phyloP scores from a whole-genome alignment of 1,284 basidiomycete species.

The Crepidotus sp. region DNA sequence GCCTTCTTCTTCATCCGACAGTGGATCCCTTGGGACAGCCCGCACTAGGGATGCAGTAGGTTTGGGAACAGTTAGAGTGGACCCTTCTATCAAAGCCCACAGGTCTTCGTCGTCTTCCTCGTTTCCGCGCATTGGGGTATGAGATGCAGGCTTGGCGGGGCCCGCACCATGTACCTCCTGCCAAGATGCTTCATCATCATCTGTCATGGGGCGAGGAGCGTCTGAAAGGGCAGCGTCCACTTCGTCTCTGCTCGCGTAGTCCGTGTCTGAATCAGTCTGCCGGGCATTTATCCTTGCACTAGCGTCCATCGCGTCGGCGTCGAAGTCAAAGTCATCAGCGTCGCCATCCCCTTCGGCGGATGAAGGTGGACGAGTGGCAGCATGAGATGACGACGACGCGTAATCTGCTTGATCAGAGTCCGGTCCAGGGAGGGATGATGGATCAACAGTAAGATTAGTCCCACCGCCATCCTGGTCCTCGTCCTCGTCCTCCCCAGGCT shows the following conservation, averaged over 20 bases:
- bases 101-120: conserved; percentile 51
- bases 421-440: neutral
- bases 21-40: conserved; percentile 2
- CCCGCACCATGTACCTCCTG: conserved; percentile 10
- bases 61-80: conserved; percentile 24
- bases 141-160: neutral
- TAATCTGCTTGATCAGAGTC: conserved; percentile 25
- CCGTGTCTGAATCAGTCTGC: neutral
- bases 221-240: neutral
- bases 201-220: neutral
- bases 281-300: conserved; percentile 19
- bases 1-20: conserved; percentile 23
- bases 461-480: conserved; percentile 19
- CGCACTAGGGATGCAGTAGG: neutral
- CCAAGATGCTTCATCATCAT: conserved; percentile 9
- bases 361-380: conserved; percentile 42
- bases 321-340: conserved; percentile 36
- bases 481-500: conserved; percentile 26
- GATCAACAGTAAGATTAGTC: conserved; percentile 5
- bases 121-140: neutral
- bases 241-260: neutral
- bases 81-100: conserved; percentile 49
- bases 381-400: conserved; percentile 32
- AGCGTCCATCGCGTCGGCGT: conserved; percentile 41
- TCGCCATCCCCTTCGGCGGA: conserved; percentile 21